These are phyloP conservation scores for Pyrenochaeta sp. DNA, from an alignment of 2,329 filamentous ascomycete genomes.

Conservation along the genomic window DNA sequence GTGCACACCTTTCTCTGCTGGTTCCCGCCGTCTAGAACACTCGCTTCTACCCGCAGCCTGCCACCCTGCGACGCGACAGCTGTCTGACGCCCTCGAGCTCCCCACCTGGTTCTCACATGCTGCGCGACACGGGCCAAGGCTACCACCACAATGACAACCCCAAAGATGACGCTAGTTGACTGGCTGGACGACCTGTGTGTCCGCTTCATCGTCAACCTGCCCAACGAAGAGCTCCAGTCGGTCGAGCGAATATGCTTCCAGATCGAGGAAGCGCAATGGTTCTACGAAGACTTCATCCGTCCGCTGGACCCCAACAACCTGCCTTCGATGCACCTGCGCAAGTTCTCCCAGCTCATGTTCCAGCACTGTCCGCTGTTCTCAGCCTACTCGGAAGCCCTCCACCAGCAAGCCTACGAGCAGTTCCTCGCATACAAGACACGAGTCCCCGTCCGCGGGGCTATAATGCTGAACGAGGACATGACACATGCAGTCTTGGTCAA, in stretches of 20 bases:
- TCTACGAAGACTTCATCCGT: conserved; percentile 99
- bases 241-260: conserved; percentile 97
- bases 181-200: conserved; percentile 98
- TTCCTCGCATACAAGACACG: conserved; percentile 95
- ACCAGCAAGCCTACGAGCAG: conserved; percentile 85
- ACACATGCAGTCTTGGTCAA: conserved; percentile 93
- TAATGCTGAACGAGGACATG: conserved; percentile 93
- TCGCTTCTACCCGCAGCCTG: conserved; percentile 10
- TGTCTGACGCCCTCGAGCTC: conserved; percentile 9
- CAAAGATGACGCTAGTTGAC: conserved; percentile 88
- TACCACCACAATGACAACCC: conserved; percentile 68
- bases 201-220: conserved; percentile 97
- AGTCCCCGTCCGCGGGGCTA: conserved; percentile 92
- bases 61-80: conserved; percentile 10
- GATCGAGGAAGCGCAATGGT: conserved; percentile 99
- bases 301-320: conserved; percentile 82
- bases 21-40: conserved; percentile 17
- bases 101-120: conserved; percentile 56
- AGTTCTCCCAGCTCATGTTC: conserved; percentile 90
- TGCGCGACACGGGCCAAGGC: conserved; percentile 65
- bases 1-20: conserved; percentile 23
- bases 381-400: conserved; percentile 78
- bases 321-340: conserved; percentile 83
- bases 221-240: conserved; percentile 86
- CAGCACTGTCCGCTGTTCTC: conserved; percentile 91